These are phyloP conservation scores for Gastrodia elata DNA, from an alignment of 106 monocot species.

Conservation along the genomic window DNA sequence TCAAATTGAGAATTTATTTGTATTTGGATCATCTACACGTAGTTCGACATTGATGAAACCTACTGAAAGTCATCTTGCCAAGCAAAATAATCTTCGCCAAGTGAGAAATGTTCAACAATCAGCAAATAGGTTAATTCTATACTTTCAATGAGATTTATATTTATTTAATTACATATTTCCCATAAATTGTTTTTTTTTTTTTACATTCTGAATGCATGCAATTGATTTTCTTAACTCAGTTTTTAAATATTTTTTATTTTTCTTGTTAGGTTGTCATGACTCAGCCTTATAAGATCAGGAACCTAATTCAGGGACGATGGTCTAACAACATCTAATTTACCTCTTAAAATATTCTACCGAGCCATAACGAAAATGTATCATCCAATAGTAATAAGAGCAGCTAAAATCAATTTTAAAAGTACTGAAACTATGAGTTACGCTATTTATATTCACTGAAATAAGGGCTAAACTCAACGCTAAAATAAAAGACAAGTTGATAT, in stretches of 20 bases:
- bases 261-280: not conserved
- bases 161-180: not conserved
- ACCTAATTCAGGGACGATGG: not conserved
- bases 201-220: not conserved
- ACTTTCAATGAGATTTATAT: not conserved
- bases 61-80: constrained; percentile 79
- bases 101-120: constrained; percentile 2
- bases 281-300: too few relatives aligned
- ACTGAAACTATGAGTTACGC: too few relatives aligned
- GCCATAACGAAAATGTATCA: too few relatives aligned
- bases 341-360: too few relatives aligned
- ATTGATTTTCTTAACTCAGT: not conserved
- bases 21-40: constrained; percentile 22
- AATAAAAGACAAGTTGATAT: too few relatives aligned
- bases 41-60: constrained; percentile 89
- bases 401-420: too few relatives aligned
- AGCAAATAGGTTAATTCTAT: constrained; percentile 18
- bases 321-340: too few relatives aligned
- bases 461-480: too few relatives aligned
- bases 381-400: too few relatives aligned
- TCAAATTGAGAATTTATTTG: constrained; percentile 12
- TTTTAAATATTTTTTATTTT: not conserved
- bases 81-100: constrained; percentile 32
- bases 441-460: too few relatives aligned
- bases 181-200: not conserved